Base-by-base conservation (phyloP, 169 alveolate genomes). In the Plasmodium ovale region DNA sequence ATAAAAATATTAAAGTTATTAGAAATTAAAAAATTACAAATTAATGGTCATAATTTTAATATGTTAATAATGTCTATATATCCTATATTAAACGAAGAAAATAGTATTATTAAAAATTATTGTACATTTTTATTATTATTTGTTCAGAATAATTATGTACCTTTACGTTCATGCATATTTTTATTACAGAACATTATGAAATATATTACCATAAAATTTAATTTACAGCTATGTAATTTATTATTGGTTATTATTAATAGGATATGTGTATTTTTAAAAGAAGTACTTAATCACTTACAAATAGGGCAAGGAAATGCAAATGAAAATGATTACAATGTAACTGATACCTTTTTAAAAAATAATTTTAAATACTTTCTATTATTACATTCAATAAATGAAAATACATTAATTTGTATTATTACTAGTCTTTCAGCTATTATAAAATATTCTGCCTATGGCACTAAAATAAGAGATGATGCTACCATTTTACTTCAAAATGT, bases 101-200 rank as follows among this genome's bases (percentile, higher is more conserved):
- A 82, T 51, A 82, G 51, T 54, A 7, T 82, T 35, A 65, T 82
- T 4, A 23, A 21, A 10, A 25, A 54, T n/a, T 82, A 31, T 64
- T 67, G 70, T 1, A 10, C 62, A 3, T 69, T 64, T 23, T 14
- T 82, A 51, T 19, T 54, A 25, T 82, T 82, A 31, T 82, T 49
- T 65, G 68, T 82, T 14, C 44, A 82, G 10, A 67, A 47, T 29
- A 70, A 82, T n/a, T 42, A 65, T 6, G 77, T 82, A 16, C 90
- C 90, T n/a, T 65, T 82, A 58, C 16, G 90, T 31, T 82, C 90
- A 31, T 82, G 90, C 37, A 71, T 82, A n/a, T 67, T 82, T 21
- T 64, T 70, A 49, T 58, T 82, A 14, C 90, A 82, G 58, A 51
- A 65, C 65, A 53, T 64, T 12, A 82, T 67, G 84, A 82, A 82